These are phyloP conservation scores for Phytophthora chlamydospora DNA, from an alignment of 352 stramenopile species.

Conservation along the genomic window DNA sequence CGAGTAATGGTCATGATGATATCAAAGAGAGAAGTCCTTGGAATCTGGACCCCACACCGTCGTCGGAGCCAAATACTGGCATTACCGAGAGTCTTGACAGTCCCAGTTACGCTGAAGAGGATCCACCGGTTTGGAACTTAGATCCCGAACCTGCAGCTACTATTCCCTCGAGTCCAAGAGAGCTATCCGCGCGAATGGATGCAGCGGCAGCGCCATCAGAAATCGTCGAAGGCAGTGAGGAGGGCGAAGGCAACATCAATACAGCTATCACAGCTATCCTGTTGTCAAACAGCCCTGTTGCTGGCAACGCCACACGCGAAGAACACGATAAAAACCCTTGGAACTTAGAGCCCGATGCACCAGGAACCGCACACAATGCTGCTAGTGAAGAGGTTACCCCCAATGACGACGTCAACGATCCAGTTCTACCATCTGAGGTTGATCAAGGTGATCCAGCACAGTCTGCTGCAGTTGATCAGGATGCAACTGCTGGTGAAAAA, in stretches of 20 bases:
- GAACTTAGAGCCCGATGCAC: slow-evolving; percentile 16
- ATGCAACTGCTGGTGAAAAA: neutral
- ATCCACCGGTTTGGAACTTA: slow-evolving; percentile 17
- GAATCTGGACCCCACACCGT: slow-evolving; percentile 19
- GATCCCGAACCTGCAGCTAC: slow-evolving; percentile 8
- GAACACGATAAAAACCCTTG: neutral
- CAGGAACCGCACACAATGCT: neutral
- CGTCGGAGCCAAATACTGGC: neutral
- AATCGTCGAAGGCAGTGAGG: neutral
- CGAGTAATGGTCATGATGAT: neutral
- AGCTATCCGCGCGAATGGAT: too few species aligned
- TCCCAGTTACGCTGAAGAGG: neutral
- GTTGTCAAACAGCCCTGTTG: too few species aligned
- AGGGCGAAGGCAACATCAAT: neutral
- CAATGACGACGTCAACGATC: neutral
- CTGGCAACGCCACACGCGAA: neutral
- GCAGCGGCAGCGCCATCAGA: neutral
- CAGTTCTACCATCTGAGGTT: neutral
- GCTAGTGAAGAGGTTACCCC: neutral
- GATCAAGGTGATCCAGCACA: neutral
- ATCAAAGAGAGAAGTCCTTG: slow-evolving; percentile 6
- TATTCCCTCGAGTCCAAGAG: neutral
- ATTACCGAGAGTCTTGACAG: neutral
- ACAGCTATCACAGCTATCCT: too few species aligned
- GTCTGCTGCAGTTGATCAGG: neutral